These are phyloP conservation scores for maize (Zea mays) DNA, from an alignment of 176 grass and related monocot species.

Conservation along the genomic window DNA sequence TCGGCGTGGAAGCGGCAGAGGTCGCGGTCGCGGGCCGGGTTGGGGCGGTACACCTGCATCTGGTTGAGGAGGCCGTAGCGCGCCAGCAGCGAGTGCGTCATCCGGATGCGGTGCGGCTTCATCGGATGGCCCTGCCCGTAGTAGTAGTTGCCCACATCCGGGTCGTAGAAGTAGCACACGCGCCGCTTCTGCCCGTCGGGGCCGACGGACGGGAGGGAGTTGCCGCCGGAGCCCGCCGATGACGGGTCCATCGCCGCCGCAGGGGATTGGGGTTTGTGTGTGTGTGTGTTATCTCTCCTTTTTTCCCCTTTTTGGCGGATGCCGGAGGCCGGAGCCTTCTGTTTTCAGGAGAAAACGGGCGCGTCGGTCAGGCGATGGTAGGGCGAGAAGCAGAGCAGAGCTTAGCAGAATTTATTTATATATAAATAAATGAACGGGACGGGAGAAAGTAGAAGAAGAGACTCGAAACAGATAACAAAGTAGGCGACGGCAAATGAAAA, in stretches of 20 bases:
- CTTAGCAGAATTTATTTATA: not conserved
- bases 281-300: not conserved
- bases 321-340: not conserved
- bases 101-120: constrained; percentile 93
- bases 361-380: not conserved
- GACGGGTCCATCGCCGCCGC: constrained; percentile 45
- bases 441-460: not conserved
- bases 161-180: constrained; percentile 97
- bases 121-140: constrained; percentile 89
- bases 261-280: constrained; percentile 23
- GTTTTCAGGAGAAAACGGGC: not conserved
- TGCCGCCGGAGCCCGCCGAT: constrained; percentile 52
- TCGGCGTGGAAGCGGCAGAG: no score
- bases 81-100: constrained; percentile 76
- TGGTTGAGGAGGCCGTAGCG: constrained; percentile 71
- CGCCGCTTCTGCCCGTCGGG: constrained; percentile 72
- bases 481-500: not conserved
- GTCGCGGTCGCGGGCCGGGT: constrained; percentile 40
- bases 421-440: no score
- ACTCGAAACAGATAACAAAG: constrained; percentile 2
- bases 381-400: not conserved
- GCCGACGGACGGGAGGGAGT: constrained; percentile 66
- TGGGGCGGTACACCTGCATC: constrained; percentile 73
- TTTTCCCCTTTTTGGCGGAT: not conserved
- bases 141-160: constrained; percentile 99